Conservation (phyloP, 1,139 yeast species). For the Candida tetrigidarum region DNA sequence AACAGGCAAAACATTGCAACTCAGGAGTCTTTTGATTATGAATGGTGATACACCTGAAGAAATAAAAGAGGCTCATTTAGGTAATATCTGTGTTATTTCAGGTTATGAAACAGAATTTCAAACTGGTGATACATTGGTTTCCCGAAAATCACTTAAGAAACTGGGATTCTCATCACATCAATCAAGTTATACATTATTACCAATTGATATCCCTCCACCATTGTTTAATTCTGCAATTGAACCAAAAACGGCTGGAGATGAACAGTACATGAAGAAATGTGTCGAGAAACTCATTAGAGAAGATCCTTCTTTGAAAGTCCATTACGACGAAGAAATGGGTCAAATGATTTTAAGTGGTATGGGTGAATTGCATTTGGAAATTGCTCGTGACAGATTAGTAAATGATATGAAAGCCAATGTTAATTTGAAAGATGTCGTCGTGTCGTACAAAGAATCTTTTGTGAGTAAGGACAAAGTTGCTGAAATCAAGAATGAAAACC, state of each 20-base stretch:
- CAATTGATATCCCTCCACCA: slow-evolving; percentile 89
- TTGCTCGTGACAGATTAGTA: slow-evolving; percentile 75
- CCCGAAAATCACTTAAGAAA: slow-evolving; percentile 51
- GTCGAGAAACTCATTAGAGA: slow-evolving; percentile 70
- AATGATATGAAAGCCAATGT: slow-evolving; percentile 84
- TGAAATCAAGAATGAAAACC: slow-evolving; percentile 19
- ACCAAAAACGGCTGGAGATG: slow-evolving; percentile 84
- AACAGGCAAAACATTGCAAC: slow-evolving; percentile 66
- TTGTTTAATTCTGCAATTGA: slow-evolving; percentile 87
- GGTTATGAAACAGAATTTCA: slow-evolving; percentile 72
- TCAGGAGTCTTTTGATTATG: slow-evolving; percentile 77
- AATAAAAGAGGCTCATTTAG: slow-evolving; percentile 63
- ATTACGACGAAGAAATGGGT: slow-evolving; percentile 79
- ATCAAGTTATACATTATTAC: slow-evolving; percentile 59
- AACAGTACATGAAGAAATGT: slow-evolving; percentile 68
- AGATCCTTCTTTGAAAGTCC: slow-evolving; percentile 46
- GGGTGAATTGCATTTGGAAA: slow-evolving; percentile 95
- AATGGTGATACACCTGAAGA: slow-evolving; percentile 87
- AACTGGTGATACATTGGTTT: slow-evolving; percentile 89
- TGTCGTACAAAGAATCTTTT: slow-evolving; percentile 84
- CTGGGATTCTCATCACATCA: slow-evolving; percentile 53
- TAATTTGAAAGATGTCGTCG: slow-evolving; percentile 80
- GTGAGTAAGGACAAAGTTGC: slow-evolving; percentile 13
- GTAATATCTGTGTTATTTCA: slow-evolving; percentile 89
- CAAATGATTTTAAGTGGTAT: slow-evolving; percentile 90